These are phyloP conservation scores for Tylopilus sp. DNA, from an alignment of 768 basidiomycete species.

Conservation along the genomic window DNA sequence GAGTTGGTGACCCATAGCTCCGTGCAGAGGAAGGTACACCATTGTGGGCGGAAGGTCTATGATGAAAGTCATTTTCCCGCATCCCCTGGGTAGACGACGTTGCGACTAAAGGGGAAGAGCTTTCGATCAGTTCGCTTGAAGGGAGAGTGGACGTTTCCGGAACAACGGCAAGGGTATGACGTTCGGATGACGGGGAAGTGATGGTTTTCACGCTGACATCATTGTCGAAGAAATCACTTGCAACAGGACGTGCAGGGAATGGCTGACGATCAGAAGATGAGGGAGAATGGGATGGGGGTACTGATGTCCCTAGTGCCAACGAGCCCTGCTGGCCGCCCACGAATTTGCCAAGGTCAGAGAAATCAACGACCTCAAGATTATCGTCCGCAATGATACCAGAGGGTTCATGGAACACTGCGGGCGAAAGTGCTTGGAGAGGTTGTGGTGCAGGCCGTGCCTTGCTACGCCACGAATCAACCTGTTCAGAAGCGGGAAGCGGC, in stretches of 20 bases:
- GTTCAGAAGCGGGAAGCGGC: conserved; percentile 28
- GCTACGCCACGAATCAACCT: conserved; percentile 66
- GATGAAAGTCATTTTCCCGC: conserved; percentile 20
- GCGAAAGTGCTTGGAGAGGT: conserved; percentile 32
- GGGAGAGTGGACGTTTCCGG: conserved; percentile 12
- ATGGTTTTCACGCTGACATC: conserved; percentile 38
- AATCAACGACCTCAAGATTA: conserved; percentile 77
- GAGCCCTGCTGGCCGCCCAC: conserved; percentile 40
- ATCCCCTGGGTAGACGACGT: conserved; percentile 4
- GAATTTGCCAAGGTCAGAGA: conserved; percentile 71
- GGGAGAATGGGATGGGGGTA: conserved; percentile 19
- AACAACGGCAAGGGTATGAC: conserved; percentile 10
- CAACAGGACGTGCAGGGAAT: conserved; percentile 47
- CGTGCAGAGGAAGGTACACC: conserved; percentile 14
- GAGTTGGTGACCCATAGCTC: conserved; percentile 16
- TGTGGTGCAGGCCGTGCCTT: conserved; percentile 35
- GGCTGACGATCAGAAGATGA: conserved; percentile 17
- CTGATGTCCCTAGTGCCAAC: conserved; percentile 6
- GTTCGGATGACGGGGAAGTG: conserved; percentile 17
- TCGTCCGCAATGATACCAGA: conserved; percentile 50
- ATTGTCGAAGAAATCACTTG: conserved; percentile 75
- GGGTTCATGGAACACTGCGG: conserved; percentile 31
- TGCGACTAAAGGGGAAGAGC: not conserved
- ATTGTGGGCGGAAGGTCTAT: conserved; percentile 18
- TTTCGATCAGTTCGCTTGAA: conserved; percentile 9